Evolutionary conservation across 345 rosid species (phyloP), one percentile per base, ranked within the genome.

Genomic region (Crucihimalaya himalaica): DNA sequence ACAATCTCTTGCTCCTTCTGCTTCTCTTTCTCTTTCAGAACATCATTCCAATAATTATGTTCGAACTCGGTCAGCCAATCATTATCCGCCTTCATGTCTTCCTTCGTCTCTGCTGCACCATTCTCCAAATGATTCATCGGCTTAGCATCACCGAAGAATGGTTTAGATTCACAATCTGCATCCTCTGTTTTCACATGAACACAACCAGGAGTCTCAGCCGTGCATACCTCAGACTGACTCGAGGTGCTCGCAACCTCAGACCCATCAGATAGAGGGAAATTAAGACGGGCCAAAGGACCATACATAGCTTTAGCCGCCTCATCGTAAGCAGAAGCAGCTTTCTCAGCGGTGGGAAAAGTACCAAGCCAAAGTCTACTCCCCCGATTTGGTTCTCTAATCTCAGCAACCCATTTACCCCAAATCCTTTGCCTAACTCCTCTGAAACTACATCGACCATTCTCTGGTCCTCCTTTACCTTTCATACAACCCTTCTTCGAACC

Each of bases 341-440:
- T 77, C 1, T 69, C 31, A 6, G 97, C 97, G 2, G 92, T 87
- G 0, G 90, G 88, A 50, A 86, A 93, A 15, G 97, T 93, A 13
- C 98, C 98, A 39, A 93, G 89, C 98, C 98, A 93, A 5, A 91
- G 83, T 63, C 98, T 74, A 15, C 72, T 82, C 1, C 91, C 91
- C 19, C 86, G 47, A 14, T 85, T 82, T 0, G 98, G 98, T 16
- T 91, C 90, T 51, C 98, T 80, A 46, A 93, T 93, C 81, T 91
- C 97, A 0, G 98, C 95, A 21, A 90, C 97, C 97, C 98, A 92
- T 79, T 87, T 90, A 1, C 98, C 98, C 98, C 98, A 92, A 18
- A 87, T 78, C 78, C 98, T 79, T 71, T 93, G 98, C 75, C 98
- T 83, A 15, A 90, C 97, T 0, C 98, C 98, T 69, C 98, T 78